Evolutionary conservation across 1,284 basidiomycete genomes (phyloP).

Genomic region (Irpex sp.): DNA sequence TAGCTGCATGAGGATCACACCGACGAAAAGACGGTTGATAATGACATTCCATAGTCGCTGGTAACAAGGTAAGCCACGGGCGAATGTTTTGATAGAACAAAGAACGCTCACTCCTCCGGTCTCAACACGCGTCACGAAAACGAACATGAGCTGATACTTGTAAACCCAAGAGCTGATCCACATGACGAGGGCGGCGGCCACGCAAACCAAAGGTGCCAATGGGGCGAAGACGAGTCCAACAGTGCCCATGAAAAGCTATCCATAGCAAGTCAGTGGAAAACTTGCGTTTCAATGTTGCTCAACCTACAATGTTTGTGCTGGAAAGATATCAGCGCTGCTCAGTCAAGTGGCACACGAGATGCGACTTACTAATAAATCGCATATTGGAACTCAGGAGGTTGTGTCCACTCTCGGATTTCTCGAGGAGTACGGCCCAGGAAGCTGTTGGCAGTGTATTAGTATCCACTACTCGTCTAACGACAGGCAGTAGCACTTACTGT

Average conservation of each 20-base stretch:
- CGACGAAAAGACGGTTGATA: conserved; percentile 77
- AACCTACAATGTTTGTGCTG: conserved; percentile 60
- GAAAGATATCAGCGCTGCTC: not conserved
- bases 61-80: conserved; percentile 5
- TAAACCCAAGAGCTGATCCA: conserved; percentile 80
- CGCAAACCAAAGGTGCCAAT: conserved; percentile 82
- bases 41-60: conserved; percentile 91
- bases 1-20: conserved; percentile 76
- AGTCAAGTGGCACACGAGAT: not conserved
- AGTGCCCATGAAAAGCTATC: conserved; percentile 78
- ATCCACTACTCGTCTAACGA: not conserved
- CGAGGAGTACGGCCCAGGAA: conserved; percentile 94
- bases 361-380: conserved; percentile 77
- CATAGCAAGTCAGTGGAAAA: conserved; percentile 1
- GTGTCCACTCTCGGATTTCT: conserved; percentile 94
- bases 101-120: conserved; percentile 74
- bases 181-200: conserved; percentile 74
- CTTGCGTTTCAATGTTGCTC: not conserved
- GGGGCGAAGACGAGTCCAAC: conserved; percentile 90
- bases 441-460: conserved; percentile 30
- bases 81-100: not conserved
- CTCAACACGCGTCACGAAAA: conserved; percentile 83
- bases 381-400: conserved; percentile 91
- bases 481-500: conserved; percentile 31
- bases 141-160: conserved; percentile 94